Conservation (phyloP, 2,329 filamentous ascomycete species). For the Sclerotinia spermophila region DNA sequence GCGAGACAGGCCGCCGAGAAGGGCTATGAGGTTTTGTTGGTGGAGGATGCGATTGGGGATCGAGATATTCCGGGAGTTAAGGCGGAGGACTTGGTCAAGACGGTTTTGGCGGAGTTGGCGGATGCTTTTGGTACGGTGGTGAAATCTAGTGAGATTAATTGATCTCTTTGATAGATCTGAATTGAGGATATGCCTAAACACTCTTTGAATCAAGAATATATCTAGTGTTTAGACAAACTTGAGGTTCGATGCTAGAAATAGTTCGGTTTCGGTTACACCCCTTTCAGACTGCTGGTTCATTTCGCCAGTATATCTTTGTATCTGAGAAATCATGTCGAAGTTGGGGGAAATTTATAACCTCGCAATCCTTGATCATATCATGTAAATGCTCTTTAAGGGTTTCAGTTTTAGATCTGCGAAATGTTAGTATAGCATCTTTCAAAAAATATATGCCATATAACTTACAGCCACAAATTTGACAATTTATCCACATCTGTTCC, state of each 20-base stretch:
- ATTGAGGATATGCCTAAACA: not conserved
- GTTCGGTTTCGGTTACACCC: not conserved
- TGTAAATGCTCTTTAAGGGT: constrained; percentile 23
- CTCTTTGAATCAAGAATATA: too few species aligned
- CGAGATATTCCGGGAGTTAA: constrained; percentile 58
- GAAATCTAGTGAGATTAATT: constrained; percentile 34
- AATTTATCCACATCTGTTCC: constrained; percentile 36
- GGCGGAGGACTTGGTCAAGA: constrained; percentile 50
- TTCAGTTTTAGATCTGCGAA: constrained; percentile 21
- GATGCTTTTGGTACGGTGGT: constrained; percentile 63
- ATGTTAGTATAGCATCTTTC: not conserved
- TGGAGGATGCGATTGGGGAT: constrained; percentile 61
- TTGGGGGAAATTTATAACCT: constrained; percentile 34
- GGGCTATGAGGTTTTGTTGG: constrained; percentile 61
- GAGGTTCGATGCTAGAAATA: not conserved
- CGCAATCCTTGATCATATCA: constrained; percentile 30
- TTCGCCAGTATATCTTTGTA: constrained; percentile 35
- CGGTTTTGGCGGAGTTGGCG: constrained; percentile 54
- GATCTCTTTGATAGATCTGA: not conserved
- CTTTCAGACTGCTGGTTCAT: constrained; percentile 4
- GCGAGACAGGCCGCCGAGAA: constrained; percentile 56
- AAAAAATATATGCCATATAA: not conserved
- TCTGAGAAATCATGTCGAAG: constrained; percentile 36
- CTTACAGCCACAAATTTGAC: constrained; percentile 28
- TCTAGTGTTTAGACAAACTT: too few species aligned